These are phyloP conservation scores for Backusella liffmaniae DNA, from an alignment of 192 early-diverging fungal genomes.

Conservation along the genomic window DNA sequence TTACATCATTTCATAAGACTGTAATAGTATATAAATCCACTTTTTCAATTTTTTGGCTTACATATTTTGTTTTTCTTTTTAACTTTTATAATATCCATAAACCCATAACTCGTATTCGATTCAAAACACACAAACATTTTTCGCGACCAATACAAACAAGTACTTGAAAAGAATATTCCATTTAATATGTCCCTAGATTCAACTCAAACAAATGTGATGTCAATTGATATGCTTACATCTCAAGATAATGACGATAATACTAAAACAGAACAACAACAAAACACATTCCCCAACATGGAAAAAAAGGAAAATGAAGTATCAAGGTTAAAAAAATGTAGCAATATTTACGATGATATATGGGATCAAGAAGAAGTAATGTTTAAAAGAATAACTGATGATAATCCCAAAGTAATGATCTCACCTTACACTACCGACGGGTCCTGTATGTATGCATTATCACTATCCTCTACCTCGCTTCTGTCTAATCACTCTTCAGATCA, in stretches of 20 bases:
- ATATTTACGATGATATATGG: background rate
- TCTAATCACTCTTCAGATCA: background rate
- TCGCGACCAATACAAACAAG: background rate
- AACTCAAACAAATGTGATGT: conserved; percentile 3
- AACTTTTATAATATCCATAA: background rate
- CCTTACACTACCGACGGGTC: background rate
- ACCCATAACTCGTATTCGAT: background rate
- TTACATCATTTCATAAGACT: background rate
- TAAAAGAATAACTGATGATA: background rate
- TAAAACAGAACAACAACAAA: background rate
- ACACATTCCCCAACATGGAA: background rate
- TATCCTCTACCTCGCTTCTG: background rate
- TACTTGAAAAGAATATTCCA: background rate
- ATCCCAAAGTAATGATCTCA: background rate
- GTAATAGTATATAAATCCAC: background rate
- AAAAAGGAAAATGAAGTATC: background rate
- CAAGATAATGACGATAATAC: background rate
- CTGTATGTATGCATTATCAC: background rate
- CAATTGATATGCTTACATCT: conserved; percentile 5
- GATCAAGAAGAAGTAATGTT: background rate
- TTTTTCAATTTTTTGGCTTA: background rate
- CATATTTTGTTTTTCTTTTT: background rate
- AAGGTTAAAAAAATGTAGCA: background rate
- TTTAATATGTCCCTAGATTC: background rate
- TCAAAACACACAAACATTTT: background rate